Evolutionary conservation across 495 filamentous ascomycete species (phyloP), one percentile per base, ranked within the genome.

Genomic region (Aspergillus sclerotiicarbonarius): DNA sequence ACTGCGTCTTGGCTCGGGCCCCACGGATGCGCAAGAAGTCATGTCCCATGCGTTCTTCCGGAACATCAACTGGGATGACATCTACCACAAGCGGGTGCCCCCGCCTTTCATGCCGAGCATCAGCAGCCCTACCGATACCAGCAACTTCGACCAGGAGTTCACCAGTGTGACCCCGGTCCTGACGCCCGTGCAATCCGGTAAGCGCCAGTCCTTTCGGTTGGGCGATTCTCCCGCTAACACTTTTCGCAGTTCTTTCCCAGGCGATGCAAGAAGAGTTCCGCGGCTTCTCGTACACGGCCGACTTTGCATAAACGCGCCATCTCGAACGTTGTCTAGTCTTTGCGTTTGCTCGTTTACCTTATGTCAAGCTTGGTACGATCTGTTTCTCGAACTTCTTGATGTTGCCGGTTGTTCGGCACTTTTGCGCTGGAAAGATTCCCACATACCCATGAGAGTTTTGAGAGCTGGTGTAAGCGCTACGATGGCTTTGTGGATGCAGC

Each of bases 221-320:
- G 19, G n/a, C 32, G 43, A 54, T 39, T 51, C 58, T 25, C n/a
- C 15, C 46, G 53, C 31, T 62, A 30, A 60, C 61, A 46, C 46
- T 67, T 62, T 16, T n/a, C 59, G 20, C 65, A 96, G 94, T 99
- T 29, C 84, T 99, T 49, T 94, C 95, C 9, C 93, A 97, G 80
- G 89, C 91, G 18, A 98, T 98, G 95, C 94, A 99, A 77, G 94
- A 99, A 78, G 92, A 99, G 72, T 99, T 99, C 90, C 88, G 94
- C 47, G 94, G 94, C 61, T 99, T 99, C 80, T 98, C 95, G 12
- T 99, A 99, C 66, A 88, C 87, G 33, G 88, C 89, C 32, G 88
- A 91, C 68, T 90, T 90, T 67, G 74, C 71, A 59, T 82, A 72
- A 78, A 70, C 18, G 15, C 51, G 33, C 33, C 31, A 47, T 47